phyloP scores from a whole-genome alignment of 2,329 filamentous ascomycete genomes.

The Cladosporium sp. region DNA sequence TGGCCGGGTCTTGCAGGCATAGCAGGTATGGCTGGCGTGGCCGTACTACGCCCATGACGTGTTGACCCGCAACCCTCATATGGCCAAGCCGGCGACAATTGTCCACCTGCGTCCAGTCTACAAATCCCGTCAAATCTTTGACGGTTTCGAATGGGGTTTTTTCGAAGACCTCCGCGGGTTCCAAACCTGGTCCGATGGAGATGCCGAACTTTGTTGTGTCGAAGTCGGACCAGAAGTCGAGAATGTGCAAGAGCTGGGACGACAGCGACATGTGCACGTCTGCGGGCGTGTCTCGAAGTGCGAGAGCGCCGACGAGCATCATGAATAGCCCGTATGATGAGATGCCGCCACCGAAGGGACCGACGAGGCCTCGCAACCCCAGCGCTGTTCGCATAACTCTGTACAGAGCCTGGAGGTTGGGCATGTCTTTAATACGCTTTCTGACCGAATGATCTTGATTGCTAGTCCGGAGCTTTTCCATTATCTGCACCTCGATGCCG shows the following conservation, averaged over 20 bases:
- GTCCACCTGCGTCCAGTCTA: too few species aligned
- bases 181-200: constrained; percentile 36
- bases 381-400: constrained; percentile 47
- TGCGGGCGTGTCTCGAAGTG: constrained; percentile 20
- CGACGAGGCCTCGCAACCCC: constrained; percentile 45
- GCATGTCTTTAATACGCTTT: constrained; percentile 46
- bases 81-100: neutral
- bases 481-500: constrained; percentile 50
- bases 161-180: neutral
- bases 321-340: constrained; percentile 53
- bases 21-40: constrained; percentile 38
- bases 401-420: constrained; percentile 47
- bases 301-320: constrained; percentile 52
- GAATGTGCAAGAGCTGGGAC: constrained; percentile 43
- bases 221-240: constrained; percentile 47
- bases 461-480: constrained; percentile 39
- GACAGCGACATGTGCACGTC: constrained; percentile 24
- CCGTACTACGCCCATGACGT: constrained; percentile 31
- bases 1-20: constrained; percentile 56
- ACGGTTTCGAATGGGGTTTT: neutral
- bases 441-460: constrained; percentile 40
- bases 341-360: constrained; percentile 46
- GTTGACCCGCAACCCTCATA: constrained; percentile 24
- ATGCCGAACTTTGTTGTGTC: constrained; percentile 45
- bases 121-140: neutral